Conservation (phyloP, 805 yeast species). For the Clavispora santaluciae region DNA sequence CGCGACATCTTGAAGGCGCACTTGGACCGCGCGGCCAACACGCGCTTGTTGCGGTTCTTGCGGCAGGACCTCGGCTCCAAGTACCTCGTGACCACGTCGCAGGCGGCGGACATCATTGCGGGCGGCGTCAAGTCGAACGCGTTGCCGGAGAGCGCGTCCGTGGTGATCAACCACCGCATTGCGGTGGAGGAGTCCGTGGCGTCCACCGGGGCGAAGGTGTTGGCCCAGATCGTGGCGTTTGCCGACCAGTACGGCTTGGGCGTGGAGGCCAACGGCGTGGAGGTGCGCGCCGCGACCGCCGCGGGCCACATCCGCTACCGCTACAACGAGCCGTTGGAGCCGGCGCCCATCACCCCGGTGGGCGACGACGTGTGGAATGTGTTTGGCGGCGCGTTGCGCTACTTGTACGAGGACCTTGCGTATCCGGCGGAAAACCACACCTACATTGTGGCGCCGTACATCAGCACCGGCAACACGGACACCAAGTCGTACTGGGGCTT, state of each 20-base stretch:
- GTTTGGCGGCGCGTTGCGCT: slow-evolving; percentile 59
- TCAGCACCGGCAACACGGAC: slow-evolving; percentile 58
- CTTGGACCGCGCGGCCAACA: slow-evolving; percentile 32
- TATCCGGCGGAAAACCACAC: slow-evolving; percentile 18
- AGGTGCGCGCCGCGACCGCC: slow-evolving; percentile 17
- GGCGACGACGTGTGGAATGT: slow-evolving; percentile 43
- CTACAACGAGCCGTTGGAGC: slow-evolving; percentile 25
- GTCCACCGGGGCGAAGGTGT: slow-evolving; percentile 27
- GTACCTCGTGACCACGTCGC: slow-evolving; percentile 42
- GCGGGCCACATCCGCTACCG: slow-evolving; percentile 26
- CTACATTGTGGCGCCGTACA: slow-evolving; percentile 35
- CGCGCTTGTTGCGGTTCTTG: slow-evolving; percentile 31
- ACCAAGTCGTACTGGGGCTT: slow-evolving; percentile 54
- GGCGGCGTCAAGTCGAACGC: slow-evolving; percentile 52
- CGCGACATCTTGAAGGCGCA: slow-evolving; percentile 37
- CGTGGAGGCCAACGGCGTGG: slow-evolving; percentile 23
- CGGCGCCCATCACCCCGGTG: slow-evolving; percentile 45
- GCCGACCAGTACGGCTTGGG: slow-evolving; percentile 39
- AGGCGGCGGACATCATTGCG: slow-evolving; percentile 42
- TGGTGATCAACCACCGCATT: slow-evolving; percentile 42
- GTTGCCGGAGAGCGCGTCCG: slow-evolving; percentile 44
- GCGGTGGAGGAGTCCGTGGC: slow-evolving; percentile 32
- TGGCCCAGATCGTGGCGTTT: slow-evolving; percentile 24
- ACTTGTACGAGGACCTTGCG: slow-evolving; percentile 54
- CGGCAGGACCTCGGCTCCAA: slow-evolving; percentile 22